Evolutionary conservation across 306 rosid species (phyloP).

Genomic region (Dicorynia guianensis): DNA sequence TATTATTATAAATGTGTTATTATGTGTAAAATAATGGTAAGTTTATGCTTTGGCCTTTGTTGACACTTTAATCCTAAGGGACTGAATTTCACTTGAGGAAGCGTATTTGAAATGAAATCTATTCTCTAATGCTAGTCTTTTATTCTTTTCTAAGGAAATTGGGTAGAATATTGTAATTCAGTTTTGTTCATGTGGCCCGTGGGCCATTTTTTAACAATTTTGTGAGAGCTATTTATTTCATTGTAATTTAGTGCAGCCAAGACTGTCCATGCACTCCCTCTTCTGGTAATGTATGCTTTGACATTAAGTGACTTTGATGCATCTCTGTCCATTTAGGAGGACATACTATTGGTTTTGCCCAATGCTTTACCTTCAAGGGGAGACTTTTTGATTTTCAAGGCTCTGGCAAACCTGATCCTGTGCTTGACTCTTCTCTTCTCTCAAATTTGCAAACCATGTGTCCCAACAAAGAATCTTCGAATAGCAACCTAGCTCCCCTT

Average conservation of each 20-base stretch:
- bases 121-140: too few relatives aligned
- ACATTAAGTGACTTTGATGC: neutral
- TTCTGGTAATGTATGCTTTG: neutral
- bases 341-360: conserved; percentile 80
- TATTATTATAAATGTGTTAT: too few relatives aligned
- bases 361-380: conserved; percentile 63
- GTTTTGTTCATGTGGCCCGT: too few relatives aligned
- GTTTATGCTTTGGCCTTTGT: too few relatives aligned
- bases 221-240: too few relatives aligned
- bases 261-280: neutral
- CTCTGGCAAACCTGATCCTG: conserved; percentile 71
- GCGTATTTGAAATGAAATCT: too few relatives aligned
- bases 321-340: conserved; percentile 47
- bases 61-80: too few relatives aligned
- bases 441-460: conserved; percentile 51
- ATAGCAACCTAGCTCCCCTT: conserved; percentile 66
- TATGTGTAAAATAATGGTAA: too few relatives aligned
- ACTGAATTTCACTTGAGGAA: too few relatives aligned
- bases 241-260: neutral
- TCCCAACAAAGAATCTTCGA: conserved; percentile 53
- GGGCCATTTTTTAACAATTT: too few relatives aligned
- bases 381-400: conserved; percentile 68
- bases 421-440: conserved; percentile 49
- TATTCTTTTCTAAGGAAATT: too few relatives aligned
- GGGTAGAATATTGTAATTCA: too few relatives aligned